Evolutionary conservation across 169 alveolate genomes (phyloP).

Genomic region (Plasmodium coatneyi): DNA sequence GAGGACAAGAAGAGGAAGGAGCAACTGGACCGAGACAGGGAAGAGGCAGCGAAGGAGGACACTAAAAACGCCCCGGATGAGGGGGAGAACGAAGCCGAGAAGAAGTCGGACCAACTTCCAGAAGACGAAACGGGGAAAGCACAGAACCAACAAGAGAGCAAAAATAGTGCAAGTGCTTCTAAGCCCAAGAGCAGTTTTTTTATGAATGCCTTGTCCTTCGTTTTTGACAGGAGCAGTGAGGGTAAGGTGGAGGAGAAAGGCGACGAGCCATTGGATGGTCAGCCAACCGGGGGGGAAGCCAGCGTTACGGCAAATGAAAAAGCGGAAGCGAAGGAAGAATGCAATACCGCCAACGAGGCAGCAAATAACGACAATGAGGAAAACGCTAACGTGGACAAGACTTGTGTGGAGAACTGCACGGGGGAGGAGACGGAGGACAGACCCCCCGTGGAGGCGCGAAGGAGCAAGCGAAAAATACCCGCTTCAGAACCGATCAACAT

Average conservation of each 20-base stretch:
- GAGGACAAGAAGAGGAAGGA: not conserved
- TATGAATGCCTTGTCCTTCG: constrained; percentile 5
- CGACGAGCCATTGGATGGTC: not conserved
- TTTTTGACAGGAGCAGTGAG: not conserved
- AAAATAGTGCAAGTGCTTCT: not conserved
- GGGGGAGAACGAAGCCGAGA: not conserved
- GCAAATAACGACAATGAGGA: not conserved
- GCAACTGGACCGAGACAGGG: not conserved
- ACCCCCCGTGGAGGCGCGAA: not conserved
- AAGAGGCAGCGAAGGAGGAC: not conserved
- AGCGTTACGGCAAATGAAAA: not conserved
- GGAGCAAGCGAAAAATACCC: constrained; percentile 9
- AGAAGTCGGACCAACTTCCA: not conserved
- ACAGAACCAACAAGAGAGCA: not conserved
- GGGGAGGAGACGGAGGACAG: not conserved
- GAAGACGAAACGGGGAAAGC: not conserved
- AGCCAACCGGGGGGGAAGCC: not conserved
- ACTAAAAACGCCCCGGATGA: not conserved
- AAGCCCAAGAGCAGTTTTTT: not conserved
- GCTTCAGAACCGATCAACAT: constrained; percentile 22
- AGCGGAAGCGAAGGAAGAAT: not conserved
- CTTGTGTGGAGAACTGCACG: not conserved
- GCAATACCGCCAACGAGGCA: not conserved
- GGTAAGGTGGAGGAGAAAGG: not conserved
- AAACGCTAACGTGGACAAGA: not conserved